Percentiles rank a stretch among this genome's conserved stretches.
Evolutionary conservation across 2,329 filamentous ascomycete species (phyloP).

Genomic region (Aspergillus sp.): DNA sequence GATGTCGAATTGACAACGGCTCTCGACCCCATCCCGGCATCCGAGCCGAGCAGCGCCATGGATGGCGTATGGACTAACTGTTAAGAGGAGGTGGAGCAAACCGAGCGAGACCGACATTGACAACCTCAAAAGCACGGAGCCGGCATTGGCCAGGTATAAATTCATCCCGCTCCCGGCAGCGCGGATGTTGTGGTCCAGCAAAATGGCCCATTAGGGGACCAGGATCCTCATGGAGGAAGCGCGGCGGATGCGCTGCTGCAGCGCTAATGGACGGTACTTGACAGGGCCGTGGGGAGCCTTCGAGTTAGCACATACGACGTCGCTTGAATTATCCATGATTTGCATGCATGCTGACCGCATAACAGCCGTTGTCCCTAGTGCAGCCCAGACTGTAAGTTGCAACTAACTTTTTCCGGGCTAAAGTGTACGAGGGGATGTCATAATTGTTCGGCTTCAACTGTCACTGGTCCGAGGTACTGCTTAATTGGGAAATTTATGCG

Average conservation of each 20-base stretch:
- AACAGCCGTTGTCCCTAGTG: background rate
- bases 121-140: too few relatives aligned
- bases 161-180: too few relatives aligned
- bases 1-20: background rate
- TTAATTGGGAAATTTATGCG: background rate
- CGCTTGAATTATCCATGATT: too few relatives aligned
- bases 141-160: background rate
- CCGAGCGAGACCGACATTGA: background rate
- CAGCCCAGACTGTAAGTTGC: background rate
- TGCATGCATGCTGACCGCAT: background rate
- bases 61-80: background rate
- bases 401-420: background rate
- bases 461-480: background rate
- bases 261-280: too few relatives aligned
- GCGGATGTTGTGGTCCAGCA: too few relatives aligned
- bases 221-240: too few relatives aligned
- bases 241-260: too few relatives aligned
- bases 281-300: background rate
- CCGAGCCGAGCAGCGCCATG: background rate
- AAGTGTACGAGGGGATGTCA: background rate
- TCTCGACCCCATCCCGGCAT: background rate
- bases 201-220: too few relatives aligned
- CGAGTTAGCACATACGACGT: background rate
- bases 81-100: background rate
- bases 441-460: background rate